These are phyloP conservation scores for Aspergillus uvarum DNA, from an alignment of 2,329 filamentous ascomycete genomes.

Conservation along the genomic window DNA sequence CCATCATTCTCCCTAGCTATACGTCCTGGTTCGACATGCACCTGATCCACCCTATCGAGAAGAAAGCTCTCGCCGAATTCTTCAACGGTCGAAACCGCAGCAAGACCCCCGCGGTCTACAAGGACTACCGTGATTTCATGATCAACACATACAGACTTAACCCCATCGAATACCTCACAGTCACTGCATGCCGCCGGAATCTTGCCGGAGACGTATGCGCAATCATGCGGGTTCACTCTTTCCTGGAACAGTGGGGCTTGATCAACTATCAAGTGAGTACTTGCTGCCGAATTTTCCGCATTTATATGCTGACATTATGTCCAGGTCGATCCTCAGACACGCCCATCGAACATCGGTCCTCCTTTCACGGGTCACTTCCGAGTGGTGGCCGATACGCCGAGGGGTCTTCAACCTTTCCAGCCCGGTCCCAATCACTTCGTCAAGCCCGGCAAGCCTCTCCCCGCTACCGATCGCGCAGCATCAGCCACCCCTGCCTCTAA, in stretches of 20 bases:
- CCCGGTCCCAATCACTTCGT: conserved; percentile 74
- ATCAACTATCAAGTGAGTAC: conserved; percentile 91
- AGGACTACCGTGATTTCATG: conserved; percentile 99
- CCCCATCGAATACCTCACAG: conserved; percentile 91
- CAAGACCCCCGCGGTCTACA: conserved; percentile 96
- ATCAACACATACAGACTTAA: conserved; percentile 98
- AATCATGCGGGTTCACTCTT: conserved; percentile 97
- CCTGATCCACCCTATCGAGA: conserved; percentile 83
- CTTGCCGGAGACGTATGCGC: conserved; percentile 96
- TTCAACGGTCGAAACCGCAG: conserved; percentile 98
- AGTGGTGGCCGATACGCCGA: conserved; percentile 90
- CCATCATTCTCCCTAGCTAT: conserved; percentile 95
- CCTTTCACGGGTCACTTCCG: conserved; percentile 98
- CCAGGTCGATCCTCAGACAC: conserved; percentile 91
- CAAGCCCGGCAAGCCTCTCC: conserved; percentile 60
- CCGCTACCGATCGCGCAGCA: conserved; percentile 70
- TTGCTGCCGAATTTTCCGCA: background rate
- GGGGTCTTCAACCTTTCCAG: conserved; percentile 92
- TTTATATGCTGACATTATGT: conserved; percentile 7
- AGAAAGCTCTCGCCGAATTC: conserved; percentile 93
- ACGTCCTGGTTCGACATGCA: conserved; percentile 99
- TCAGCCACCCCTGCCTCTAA: conserved; percentile 67
- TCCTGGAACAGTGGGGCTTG: conserved; percentile 96
- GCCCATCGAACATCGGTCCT: conserved; percentile 91
- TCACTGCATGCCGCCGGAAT: conserved; percentile 93